phyloP scores from a whole-genome alignment of 2,329 filamentous ascomycete species.

The Zasmidium cellare region DNA sequence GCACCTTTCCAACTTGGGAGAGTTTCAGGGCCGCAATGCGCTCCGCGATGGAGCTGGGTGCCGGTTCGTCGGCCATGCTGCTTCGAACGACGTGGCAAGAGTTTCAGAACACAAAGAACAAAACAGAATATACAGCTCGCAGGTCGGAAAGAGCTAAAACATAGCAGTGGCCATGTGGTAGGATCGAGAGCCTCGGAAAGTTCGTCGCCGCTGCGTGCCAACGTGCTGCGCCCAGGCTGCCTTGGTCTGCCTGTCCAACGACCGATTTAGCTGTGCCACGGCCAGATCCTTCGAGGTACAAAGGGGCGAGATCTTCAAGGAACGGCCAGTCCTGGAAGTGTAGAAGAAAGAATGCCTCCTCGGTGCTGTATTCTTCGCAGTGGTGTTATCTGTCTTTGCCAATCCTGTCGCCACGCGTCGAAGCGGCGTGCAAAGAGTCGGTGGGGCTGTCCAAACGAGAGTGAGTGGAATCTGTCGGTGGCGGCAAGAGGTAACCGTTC shows the following conservation, averaged over 20 bases:
- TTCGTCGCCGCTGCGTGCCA: background rate
- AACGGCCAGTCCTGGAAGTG: too few relatives aligned
- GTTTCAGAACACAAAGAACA: background rate
- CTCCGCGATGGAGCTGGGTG: slow-evolving; percentile 41
- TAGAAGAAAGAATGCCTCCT: background rate
- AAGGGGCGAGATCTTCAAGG: background rate
- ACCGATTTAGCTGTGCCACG: background rate
- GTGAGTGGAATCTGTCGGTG: background rate
- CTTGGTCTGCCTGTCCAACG: background rate
- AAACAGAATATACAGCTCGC: background rate
- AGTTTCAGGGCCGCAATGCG: slow-evolving; percentile 52
- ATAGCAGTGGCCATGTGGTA: background rate
- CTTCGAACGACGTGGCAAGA: background rate
- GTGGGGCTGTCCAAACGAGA: background rate
- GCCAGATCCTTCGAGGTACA: slow-evolving; percentile 1
- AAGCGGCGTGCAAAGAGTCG: background rate
- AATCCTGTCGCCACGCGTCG: background rate
- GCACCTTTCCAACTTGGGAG: slow-evolving; percentile 42
- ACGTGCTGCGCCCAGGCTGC: background rate
- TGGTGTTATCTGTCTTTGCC: background rate
- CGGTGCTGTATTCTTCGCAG: background rate
- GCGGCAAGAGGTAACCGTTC: background rate
- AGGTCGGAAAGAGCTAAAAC: background rate
- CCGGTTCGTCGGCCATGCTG: slow-evolving; percentile 27
- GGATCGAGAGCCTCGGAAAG: background rate